Evolutionary conservation across 2,329 filamentous ascomycete species (phyloP).

Genomic region (Graphium sp.): DNA sequence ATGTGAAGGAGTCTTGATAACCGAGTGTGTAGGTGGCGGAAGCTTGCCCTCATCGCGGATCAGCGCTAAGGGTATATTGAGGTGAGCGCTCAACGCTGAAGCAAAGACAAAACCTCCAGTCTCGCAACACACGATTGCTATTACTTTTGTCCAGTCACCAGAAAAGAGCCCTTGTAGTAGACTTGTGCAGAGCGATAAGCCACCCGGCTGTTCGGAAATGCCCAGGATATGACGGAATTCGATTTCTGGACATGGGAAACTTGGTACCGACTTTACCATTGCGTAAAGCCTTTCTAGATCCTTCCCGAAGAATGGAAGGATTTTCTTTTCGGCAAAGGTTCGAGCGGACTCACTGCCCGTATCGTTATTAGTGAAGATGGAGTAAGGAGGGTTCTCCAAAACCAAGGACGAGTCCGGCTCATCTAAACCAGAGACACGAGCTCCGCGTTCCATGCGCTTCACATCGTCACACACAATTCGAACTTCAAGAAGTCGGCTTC

Average conservation of each 20-base stretch:
- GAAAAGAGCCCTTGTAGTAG: conserved; percentile 27
- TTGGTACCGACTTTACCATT: conserved; percentile 29
- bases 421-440: conserved; percentile 7
- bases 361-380: conserved; percentile 34
- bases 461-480: conserved; percentile 16
- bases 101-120: conserved; percentile 39
- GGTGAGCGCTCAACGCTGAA: conserved; percentile 23
- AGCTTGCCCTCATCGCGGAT: conserved; percentile 42
- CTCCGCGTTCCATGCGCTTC: conserved; percentile 4
- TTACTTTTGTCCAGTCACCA: conserved; percentile 26
- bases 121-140: conserved; percentile 34
- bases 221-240: conserved; percentile 41
- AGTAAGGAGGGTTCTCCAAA: conserved; percentile 18
- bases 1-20: conserved; percentile 28
- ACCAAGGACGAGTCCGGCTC: conserved; percentile 8
- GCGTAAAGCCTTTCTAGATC: conserved; percentile 25
- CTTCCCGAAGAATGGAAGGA: conserved; percentile 27
- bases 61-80: conserved; percentile 25
- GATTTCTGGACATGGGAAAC: conserved; percentile 33
- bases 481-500: conserved; percentile 35
- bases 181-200: conserved; percentile 30
- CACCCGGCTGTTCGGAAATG: conserved; percentile 31
- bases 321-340: conserved; percentile 19
- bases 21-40: conserved; percentile 34
- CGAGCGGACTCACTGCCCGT: conserved; percentile 18